A percentile compares a stretch with the other conserved stretches of the same genome.
Conservation (phyloP, 352 stramenopile genomes). For the Globisporangium nagaii region DNA sequence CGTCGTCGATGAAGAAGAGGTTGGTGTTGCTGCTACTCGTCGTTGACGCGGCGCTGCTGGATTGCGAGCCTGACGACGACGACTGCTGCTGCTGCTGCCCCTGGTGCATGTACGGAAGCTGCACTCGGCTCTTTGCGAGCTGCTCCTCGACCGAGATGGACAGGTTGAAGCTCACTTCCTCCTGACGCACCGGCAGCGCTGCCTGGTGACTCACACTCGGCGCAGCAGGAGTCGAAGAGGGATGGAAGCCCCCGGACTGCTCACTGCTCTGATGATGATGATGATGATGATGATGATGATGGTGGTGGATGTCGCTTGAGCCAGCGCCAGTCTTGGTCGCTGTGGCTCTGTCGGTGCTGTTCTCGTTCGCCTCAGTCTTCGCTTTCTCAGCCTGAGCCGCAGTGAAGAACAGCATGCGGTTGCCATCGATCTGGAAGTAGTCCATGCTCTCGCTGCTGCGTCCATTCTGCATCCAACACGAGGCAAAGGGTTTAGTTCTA, state of each 20-base stretch:
- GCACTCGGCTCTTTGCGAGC: slow-evolving; percentile 48
- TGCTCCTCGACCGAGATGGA: slow-evolving; percentile 56
- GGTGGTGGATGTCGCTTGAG: background rate
- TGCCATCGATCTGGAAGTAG: slow-evolving; percentile 38
- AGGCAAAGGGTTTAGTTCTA: too few species aligned
- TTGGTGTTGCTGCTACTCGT: slow-evolving; percentile 19
- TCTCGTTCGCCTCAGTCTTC: background rate
- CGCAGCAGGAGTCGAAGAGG: background rate
- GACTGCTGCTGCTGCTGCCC: slow-evolving; percentile 3
- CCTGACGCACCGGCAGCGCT: slow-evolving; percentile 39
- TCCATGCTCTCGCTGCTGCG: slow-evolving; percentile 60
- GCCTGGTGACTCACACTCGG: slow-evolving; percentile 2
- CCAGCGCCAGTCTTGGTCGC: background rate
- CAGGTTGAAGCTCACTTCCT: slow-evolving; percentile 72
- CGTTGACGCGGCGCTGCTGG: background rate
- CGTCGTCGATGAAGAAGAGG: slow-evolving; percentile 76
- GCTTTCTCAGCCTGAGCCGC: background rate
- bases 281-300: too few species aligned
- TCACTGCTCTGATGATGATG: background rate
- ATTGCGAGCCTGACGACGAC: background rate
- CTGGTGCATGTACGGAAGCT: slow-evolving; percentile 74
- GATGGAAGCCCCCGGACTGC: background rate
- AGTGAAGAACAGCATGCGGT: slow-evolving; percentile 22
- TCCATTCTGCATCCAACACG: slow-evolving; percentile 38
- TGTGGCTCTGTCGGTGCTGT: background rate